These are phyloP conservation scores for Phyllostachys edulis DNA, from an alignment of 176 grass and related monocot species.

Conservation along the genomic window DNA sequence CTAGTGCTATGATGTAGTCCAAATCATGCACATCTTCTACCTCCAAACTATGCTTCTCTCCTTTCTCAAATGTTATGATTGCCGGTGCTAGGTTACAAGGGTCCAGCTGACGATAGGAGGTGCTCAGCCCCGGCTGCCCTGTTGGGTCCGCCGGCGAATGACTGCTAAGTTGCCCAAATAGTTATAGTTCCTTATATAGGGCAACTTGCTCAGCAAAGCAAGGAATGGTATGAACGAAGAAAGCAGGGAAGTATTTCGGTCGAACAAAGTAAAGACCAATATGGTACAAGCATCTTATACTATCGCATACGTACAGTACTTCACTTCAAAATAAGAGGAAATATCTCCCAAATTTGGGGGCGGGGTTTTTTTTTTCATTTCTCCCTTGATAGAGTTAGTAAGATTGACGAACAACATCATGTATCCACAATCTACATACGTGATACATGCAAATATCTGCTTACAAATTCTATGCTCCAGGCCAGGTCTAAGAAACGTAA, in stretches of 20 bases:
- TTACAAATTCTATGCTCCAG: slow-evolving; percentile 20
- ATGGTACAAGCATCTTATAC: background rate
- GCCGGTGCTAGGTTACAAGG: no score
- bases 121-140: no score
- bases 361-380: background rate
- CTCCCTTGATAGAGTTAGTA: background rate
- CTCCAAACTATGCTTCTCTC: no score
- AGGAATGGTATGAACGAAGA: background rate
- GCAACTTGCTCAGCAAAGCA: background rate
- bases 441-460: background rate
- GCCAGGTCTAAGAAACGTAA: background rate
- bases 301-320: background rate
- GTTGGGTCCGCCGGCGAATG: no score
- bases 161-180: background rate
- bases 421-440: background rate
- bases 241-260: background rate
- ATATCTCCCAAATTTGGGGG: background rate
- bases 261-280: background rate
- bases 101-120: no score
- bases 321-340: background rate
- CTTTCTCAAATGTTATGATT: no score
- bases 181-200: background rate
- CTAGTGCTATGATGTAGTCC: no score
- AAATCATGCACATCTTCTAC: no score
- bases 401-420: background rate